Evolutionary conservation across 1,284 basidiomycete species (phyloP), one percentile per base, ranked within the genome.

Genomic region (Boletellus dicymbophilus): DNA sequence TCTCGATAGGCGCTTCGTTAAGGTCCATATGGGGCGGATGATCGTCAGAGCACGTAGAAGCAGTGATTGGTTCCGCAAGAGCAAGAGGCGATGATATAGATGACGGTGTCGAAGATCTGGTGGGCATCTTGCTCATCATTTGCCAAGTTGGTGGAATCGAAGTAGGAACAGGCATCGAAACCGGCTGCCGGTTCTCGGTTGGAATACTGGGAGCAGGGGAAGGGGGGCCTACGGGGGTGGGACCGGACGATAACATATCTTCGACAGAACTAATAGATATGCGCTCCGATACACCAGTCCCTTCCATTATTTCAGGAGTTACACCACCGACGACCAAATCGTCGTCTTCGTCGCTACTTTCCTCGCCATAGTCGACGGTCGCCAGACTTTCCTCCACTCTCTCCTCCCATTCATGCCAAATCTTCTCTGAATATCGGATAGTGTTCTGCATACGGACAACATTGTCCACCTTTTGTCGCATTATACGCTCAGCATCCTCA

Each of bases 401-500:
- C 66, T 92, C 90, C 67, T 98, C 91, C 95, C 96, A 99, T 70
- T 99, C 97, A 60, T 90, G 88, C 69, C 97, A 87, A 23, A 98
- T 92, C 72, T 97, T 97, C 74, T 99, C 97, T 30, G 94, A 89
- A 70, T 99, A 99, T 53, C 93, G 81, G 58, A 99, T 97, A 22
- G 95, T 98, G 67, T 98, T 98, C 72, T 97, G 92, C 87, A 99
- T 89, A 37, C 97, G 88, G 52, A 95, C 93, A 41, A 98, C 91
- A 54, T 90, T 94, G 70, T 95, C 95, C 55, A 95, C 84, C 78
- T 99, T 99, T 69, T 91, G 85, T 31, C 91, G 81, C 78, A 97
- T 90, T 31, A 96, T 82, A 31, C 88, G 82, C 59, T 95, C 93
- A 9, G 88, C 88, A 63, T 99, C 95, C 52, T 86, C 81, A 47